Evolutionary conservation across 805 yeast species (phyloP).

Genomic region (Teunomyces barrocoloradensis): DNA sequence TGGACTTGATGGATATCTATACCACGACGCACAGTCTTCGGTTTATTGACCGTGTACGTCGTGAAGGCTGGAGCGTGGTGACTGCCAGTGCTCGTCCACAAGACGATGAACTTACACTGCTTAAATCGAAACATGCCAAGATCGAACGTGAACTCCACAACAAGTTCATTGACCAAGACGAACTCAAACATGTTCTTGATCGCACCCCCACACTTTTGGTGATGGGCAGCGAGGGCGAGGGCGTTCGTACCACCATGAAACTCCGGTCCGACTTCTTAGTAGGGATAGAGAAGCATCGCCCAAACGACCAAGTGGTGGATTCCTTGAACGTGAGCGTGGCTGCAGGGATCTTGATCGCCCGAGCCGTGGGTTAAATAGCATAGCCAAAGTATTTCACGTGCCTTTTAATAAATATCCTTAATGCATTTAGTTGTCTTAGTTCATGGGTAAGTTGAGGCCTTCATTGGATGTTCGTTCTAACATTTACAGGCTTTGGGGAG

Average conservation of each 20-base stretch:
- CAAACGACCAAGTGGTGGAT: slow-evolving; percentile 48
- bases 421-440: slow-evolving; percentile 67
- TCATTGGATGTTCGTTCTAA: slow-evolving; percentile 7
- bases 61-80: slow-evolving; percentile 69
- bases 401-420: neutral
- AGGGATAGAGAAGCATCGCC: slow-evolving; percentile 34
- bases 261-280: slow-evolving; percentile 55
- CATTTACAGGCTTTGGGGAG: slow-evolving; percentile 61
- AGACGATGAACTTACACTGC: slow-evolving; percentile 16
- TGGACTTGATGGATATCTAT: slow-evolving; percentile 67
- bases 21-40: slow-evolving; percentile 55
- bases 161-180: slow-evolving; percentile 37
- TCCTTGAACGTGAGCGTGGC: slow-evolving; percentile 91
- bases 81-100: slow-evolving; percentile 50
- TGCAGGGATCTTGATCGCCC: slow-evolving; percentile 58
- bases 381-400: neutral
- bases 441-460: slow-evolving; percentile 53
- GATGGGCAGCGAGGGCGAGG: slow-evolving; percentile 83
- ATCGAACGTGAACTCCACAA: slow-evolving; percentile 26
- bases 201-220: slow-evolving; percentile 65
- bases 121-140: slow-evolving; percentile 26
- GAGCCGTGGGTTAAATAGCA: neutral
- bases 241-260: slow-evolving; percentile 67
- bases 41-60: slow-evolving; percentile 55
- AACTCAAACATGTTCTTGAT: slow-evolving; percentile 43